Evolutionary conservation across 1,139 yeast genomes (phyloP).

Genomic region (Saccharomyces hybrid): DNA sequence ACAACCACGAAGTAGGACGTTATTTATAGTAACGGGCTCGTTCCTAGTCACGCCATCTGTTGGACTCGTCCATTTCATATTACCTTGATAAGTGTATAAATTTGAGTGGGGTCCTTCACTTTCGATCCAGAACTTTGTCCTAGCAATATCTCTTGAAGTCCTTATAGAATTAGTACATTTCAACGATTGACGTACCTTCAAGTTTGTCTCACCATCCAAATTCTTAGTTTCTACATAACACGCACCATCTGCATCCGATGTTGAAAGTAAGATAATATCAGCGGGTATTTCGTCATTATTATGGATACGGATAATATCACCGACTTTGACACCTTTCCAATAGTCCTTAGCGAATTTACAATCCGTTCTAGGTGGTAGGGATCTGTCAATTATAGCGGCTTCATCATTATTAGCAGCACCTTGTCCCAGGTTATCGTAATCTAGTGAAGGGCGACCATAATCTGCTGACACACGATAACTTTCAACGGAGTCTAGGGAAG

Average conservation of each 20-base stretch:
- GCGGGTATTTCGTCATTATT: constrained; percentile 93
- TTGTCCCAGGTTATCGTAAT: constrained; percentile 18
- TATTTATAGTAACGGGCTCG: constrained; percentile 76
- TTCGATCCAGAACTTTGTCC: constrained; percentile 74
- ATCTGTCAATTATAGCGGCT: constrained; percentile 22
- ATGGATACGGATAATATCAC: constrained; percentile 77
- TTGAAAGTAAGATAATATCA: constrained; percentile 68
- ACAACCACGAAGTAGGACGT: constrained; percentile 80
- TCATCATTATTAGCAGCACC: constrained; percentile 12
- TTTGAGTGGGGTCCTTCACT: constrained; percentile 86
- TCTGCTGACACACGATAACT: constrained; percentile 28
- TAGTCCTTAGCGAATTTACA: constrained; percentile 54
- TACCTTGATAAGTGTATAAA: constrained; percentile 77
- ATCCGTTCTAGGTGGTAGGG: constrained; percentile 24
- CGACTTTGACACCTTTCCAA: constrained; percentile 88
- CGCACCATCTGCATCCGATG: constrained; percentile 83
- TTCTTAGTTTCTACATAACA: constrained; percentile 93
- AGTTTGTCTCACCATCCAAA: constrained; percentile 92
- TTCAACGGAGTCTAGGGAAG: constrained; percentile 28
- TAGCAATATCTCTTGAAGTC: constrained; percentile 65
- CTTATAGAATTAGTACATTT: constrained; percentile 58
- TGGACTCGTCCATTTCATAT: constrained; percentile 34
- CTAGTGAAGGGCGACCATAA: constrained; percentile 25
- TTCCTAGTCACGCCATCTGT: constrained; percentile 39
- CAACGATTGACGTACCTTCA: constrained; percentile 71